Evolutionary conservation across 1,139 yeast genomes (phyloP), one percentile per base, ranked within the genome.

Genomic region (Pneumocystis oryctolagi): DNA sequence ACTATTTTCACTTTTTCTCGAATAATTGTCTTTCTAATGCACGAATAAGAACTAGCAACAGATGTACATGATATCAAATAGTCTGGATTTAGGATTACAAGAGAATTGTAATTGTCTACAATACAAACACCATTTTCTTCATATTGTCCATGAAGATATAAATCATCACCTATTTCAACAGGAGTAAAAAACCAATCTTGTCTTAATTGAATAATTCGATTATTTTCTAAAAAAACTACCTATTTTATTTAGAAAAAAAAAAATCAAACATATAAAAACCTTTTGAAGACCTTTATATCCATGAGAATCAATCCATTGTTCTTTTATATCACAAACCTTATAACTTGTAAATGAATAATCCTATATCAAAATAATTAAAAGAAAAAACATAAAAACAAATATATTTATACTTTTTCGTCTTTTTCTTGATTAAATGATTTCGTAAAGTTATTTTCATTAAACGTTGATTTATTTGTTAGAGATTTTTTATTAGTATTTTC

Each of bases 51-150:
- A 62, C 84, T 87, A 0, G 97, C 85, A 0, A 89, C 81, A 3
- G 85, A 77, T 0, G 98, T 92, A 3, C 96, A 89, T 0, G 96
- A 82, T 0, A 92, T 76, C 16, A 92, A 75, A 1, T 82, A 75
- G 71, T 92, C 98, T 0, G 98, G 98, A 68, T 87, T 82, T 79
- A 94, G 80, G 31, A 92, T 79, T 47, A 90, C 73, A 32, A 89
- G 72, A 68, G 86, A 84, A 60, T 79, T 80, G 37, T 79, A 74
- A 65, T 82, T 82, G 53, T 76, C 73, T 66, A 86, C 88, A 3
- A 87, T 79, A 9, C 77, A 69, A 5, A 61, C 62, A n/a, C 65
- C 62, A 28, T 65, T 59, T 1, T 55, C 47, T 34, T 66, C 67
- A 53, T 63, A 67, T 1, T 65, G 65, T 20, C 76, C 76, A 34